Conservation (phyloP, 345 rosid species). For the Passiflora organensis region DNA sequence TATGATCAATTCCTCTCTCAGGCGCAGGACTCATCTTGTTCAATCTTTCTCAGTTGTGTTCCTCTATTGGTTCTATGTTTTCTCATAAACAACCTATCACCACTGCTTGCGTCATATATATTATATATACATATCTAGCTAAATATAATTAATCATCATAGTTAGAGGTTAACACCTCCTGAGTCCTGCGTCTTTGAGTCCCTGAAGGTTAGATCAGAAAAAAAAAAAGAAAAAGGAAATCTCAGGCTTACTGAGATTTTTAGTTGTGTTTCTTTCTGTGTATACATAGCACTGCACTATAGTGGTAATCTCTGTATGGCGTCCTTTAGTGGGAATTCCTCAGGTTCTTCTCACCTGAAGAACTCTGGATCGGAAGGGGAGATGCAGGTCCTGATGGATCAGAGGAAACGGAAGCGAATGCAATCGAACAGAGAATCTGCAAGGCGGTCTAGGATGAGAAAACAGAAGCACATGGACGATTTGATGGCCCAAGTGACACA, state of each 20-base stretch:
- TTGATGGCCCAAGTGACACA: conserved; percentile 18
- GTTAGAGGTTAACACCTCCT: conserved; percentile 3
- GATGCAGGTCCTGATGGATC: conserved; percentile 20
- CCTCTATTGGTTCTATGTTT: conserved; percentile 36
- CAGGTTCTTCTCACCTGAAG: conserved; percentile 18
- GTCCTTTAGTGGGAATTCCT: conserved; percentile 30
- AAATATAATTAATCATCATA: background rate
- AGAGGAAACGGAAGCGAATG: conserved; percentile 31
- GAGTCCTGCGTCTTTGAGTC: conserved; percentile 33
- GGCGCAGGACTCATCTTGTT: conserved; percentile 35
- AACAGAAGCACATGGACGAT: conserved; percentile 28
- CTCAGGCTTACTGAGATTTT: conserved; percentile 8
- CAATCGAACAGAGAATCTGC: conserved; percentile 31
- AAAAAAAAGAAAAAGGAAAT: too few relatives aligned
- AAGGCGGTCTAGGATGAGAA: conserved; percentile 29
- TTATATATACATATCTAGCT: conserved; percentile 9
- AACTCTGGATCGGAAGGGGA: too few relatives aligned
- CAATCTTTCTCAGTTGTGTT: conserved; percentile 35
- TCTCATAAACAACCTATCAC: conserved; percentile 23
- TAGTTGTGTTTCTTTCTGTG: too few relatives aligned
- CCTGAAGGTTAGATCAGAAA: conserved; percentile 9
- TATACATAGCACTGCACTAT: background rate
- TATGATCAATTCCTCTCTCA: conserved; percentile 30
- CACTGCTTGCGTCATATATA: too few relatives aligned
- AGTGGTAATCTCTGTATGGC: conserved; percentile 10